phyloP scores from a whole-genome alignment of 192 early-diverging fungal species.

The Backusella morwellensis region DNA sequence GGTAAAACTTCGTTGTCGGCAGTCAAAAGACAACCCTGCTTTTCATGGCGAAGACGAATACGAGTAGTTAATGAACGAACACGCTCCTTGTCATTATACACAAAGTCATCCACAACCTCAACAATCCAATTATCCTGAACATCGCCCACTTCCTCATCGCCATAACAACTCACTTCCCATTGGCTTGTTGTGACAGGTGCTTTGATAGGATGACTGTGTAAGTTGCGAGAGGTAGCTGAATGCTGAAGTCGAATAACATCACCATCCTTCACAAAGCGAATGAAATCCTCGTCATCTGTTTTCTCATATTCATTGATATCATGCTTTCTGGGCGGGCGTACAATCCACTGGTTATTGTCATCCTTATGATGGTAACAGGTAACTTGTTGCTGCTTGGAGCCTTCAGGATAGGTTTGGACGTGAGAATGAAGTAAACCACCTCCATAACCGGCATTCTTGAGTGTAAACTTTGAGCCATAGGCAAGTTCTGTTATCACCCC shows the following conservation, averaged over 20 bases:
- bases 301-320: conserved; percentile 35
- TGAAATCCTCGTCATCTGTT: conserved; percentile 31
- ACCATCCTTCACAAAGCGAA: conserved; percentile 63
- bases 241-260: conserved; percentile 85
- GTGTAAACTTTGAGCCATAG: conserved; percentile 83
- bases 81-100: conserved; percentile 41
- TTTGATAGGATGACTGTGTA: conserved; percentile 82
- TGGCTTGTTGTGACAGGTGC: conserved; percentile 73
- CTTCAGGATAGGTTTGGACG: conserved; percentile 76
- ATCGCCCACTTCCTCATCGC: conserved; percentile 71
- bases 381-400: conserved; percentile 96
- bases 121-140: conserved; percentile 89
- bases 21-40: conserved; percentile 73
- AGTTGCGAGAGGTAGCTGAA: conserved; percentile 62
- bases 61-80: conserved; percentile 80
- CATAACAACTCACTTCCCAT: conserved; percentile 91
- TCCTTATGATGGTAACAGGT: conserved; percentile 95
- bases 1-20: conserved; percentile 76
- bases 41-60: conserved; percentile 76
- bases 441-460: conserved; percentile 80
- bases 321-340: conserved; percentile 28
- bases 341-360: conserved; percentile 89
- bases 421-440: conserved; percentile 96
- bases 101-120: conserved; percentile 73
- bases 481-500: conserved; percentile 62